Base-by-base conservation (phyloP, 2,329 filamentous ascomycete species). In the Fusarium sterilihyphosum region DNA sequence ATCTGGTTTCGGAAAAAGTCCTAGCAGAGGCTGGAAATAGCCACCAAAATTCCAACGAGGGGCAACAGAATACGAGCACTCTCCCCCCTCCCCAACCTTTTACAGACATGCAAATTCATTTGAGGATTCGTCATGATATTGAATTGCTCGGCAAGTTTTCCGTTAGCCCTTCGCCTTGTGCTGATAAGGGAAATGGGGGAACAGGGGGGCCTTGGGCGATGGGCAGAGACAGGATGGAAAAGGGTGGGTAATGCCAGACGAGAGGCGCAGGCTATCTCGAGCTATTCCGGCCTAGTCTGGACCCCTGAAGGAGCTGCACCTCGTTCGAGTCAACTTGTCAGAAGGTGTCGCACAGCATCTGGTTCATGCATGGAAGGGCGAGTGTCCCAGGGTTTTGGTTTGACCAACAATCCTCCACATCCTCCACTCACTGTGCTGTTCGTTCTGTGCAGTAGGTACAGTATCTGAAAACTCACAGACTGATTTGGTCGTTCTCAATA, bases 361-460 rank as follows among this genome's bases (percentile, higher is more conserved):
- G 60, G 64, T 65, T 73, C 63, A 70, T 73, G 70, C 66, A 73
- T 38, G 43, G 35, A 59, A 50, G 49, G 24, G 46, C 37, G 44
- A 38, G 33, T 40, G 64, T 57, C 64, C 72, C 72, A 74, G 68
- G 65, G 68, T 67, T 69, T 58, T 70, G 72, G 72, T 70, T 61
- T 41, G 35, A 40, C 63, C 41, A 49, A 10, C 24, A 22, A 41
- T 44, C 60, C n/a, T 35, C 26, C 63, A 61, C 37, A 14, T 35
- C 40, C n/a, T 53, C 49, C 46, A 26, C 35, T n/a, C 26, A 41
- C n/a, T 37, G 31, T 24, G 8, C 33, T 17, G 16, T 35, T 8
- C 33, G 33, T 17, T 14, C 33, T 35, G 33, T 7, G 14, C 33
- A 16, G 33, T 14, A 33, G 31, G 2, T 52, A n/a, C n/a, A n/a